Evolutionary conservation across 306 rosid species (phyloP), one percentile per base, ranked within the genome.

Genomic region (Aeschynomene evenia): DNA sequence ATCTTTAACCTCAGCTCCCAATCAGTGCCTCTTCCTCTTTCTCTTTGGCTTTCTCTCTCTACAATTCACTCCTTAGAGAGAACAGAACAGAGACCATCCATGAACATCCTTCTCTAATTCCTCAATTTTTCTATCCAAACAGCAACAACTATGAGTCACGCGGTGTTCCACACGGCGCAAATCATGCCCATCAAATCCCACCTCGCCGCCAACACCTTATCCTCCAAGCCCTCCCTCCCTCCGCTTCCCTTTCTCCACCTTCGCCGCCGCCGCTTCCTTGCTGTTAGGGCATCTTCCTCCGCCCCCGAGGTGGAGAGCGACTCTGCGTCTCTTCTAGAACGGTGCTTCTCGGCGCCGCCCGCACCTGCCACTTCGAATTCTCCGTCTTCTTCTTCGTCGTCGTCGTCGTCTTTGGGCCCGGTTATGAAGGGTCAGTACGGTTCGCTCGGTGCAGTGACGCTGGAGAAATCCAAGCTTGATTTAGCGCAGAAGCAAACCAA

Each of bases 381-480:
- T 24, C 59, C 74, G 14, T 28, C 51, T 3, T 1, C 51, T 45
- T 45, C 43, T 9, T 9, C 9, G n/a, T 45, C 51, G 3, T 45
- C 51, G 20, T 45, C 66, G 52, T 5, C 22, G 21, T 15, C 31
- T 28, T 28, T 19, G 14, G 74, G 72, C 57, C 85, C 92, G 18
- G 85, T 79, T 29, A 91, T 91, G 99, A 94, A 94, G 77, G 95
- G 85, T 0, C 59, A 91, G 75, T 85, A 49, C 70, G 90, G 99
- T 69, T 18, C 97, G n/a, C 45, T 84, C 6, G 92, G 96, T 37
- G 52, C 99, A 12, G 96, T 82, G 48, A 94, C 99, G 9, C 81
- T 94, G 66, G 99, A 94, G 81, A 94, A 94, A 81, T 78, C 89
- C 1, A 94, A 94, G 82, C 88, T 94, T 26, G 95, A 94, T 77